Percentiles rank a stretch among this genome's conserved stretches.
Evolutionary conservation across 2,329 filamentous ascomycete genomes (phyloP).

Genomic region (Eurotiales sp.): DNA sequence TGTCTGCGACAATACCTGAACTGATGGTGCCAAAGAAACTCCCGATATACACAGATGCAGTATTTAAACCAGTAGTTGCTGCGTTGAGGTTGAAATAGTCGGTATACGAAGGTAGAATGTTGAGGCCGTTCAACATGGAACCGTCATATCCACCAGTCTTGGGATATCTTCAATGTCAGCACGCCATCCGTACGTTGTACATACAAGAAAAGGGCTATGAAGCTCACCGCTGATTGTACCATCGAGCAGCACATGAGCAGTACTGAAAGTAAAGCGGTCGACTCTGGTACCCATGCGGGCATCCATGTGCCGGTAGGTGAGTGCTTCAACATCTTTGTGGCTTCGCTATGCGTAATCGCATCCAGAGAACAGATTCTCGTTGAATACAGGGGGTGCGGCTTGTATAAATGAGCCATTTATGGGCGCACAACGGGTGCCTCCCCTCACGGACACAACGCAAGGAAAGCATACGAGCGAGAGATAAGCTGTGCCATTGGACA

Average conservation of each 20-base stretch:
- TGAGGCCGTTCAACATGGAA: slow-evolving; percentile 55
- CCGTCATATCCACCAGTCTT: slow-evolving; percentile 39
- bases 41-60: slow-evolving; percentile 61
- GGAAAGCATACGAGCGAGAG: neutral
- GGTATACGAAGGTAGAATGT: slow-evolving; percentile 55
- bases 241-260: slow-evolving; percentile 45
- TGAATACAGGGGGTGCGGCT: neutral
- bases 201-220: neutral
- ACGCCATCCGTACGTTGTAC: neutral
- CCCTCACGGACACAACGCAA: too few relatives aligned
- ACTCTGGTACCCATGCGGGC: slow-evolving; percentile 45
- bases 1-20: slow-evolving; percentile 72
- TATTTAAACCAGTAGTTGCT: slow-evolving; percentile 53
- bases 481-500: neutral
- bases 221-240: slow-evolving; percentile 42
- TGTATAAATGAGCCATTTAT: neutral
- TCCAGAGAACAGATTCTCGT: neutral
- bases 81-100: slow-evolving; percentile 55
- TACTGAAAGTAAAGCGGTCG: slow-evolving; percentile 29
- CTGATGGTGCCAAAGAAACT: slow-evolving; percentile 77
- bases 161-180: neutral
- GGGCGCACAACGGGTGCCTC: too few relatives aligned
- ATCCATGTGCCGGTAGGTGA: slow-evolving; percentile 45
- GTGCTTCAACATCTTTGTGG: slow-evolving; percentile 34
- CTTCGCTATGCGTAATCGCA: neutral